Base-by-base conservation (phyloP, 768 basidiomycete species). In the Psilocybe cyanescens region DNA sequence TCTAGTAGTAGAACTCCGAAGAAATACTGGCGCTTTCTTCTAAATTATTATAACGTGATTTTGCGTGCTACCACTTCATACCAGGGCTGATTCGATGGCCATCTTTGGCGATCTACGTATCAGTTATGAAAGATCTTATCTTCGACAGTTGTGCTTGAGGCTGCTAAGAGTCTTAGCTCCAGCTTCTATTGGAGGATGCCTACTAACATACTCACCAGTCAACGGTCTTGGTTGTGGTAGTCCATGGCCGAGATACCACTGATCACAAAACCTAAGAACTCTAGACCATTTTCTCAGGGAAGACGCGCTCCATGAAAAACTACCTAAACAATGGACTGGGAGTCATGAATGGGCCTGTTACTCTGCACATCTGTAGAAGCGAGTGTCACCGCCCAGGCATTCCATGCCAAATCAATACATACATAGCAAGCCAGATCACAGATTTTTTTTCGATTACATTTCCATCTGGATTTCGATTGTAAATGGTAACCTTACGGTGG, bases 271-370 rank as follows among this genome's bases (percentile, higher is more conserved):
- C 37, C 14, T n/a, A 44, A 12, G 4, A n/a, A n/a, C 41, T 44
- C 41, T 44, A 44, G 41, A 44, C 41, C 41, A n/a, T 19, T 49
- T 19, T 51, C 37, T 58, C 57, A 58, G 57, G 57, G 57, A 58
- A 58, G 48, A 35, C 16, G 19, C 37, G 39, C 35, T 30, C 49
- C 57, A 35, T 17, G 57, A 28, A 51, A 58, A 31, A 41, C 47
- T 19, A n/a, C 17, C 37, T 50, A 52, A 39, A 58, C 57, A 58
- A 46, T 48, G 49, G 49, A 44, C 41, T 14, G 41, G 7, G 4
- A 44, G 41, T 44, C 41, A n/a, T 39, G 37, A 44, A n/a, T n/a
- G 41, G 4, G 11, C 11, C 41, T 11, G 41, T 16, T 44, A 44
- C 9, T 44, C 37, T 44, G 41, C 41, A 12, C n/a, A 16, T 44